phyloP scores from a whole-genome alignment of 2,329 filamentous ascomycete genomes.

The Stachybotrys chlorohalonatus region DNA sequence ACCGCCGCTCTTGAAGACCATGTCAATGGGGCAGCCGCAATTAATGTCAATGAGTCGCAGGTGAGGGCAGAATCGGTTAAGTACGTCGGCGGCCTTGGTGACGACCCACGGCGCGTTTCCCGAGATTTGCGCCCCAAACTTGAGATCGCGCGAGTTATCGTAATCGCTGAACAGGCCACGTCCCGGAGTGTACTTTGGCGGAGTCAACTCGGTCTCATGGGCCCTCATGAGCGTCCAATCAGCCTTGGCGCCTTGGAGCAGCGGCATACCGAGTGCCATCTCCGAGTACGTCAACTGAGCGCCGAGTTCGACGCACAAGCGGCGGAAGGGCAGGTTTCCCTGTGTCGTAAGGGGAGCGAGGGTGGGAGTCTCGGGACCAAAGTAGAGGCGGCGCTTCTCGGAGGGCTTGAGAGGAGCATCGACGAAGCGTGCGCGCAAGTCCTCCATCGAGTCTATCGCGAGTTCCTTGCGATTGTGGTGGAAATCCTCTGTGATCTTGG shows the following conservation, averaged over 20 bases:
- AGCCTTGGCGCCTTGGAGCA: slow-evolving; percentile 80
- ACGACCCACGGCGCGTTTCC: slow-evolving; percentile 88
- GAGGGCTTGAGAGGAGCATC: slow-evolving; percentile 84
- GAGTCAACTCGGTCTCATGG: slow-evolving; percentile 69
- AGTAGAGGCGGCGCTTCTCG: slow-evolving; percentile 90
- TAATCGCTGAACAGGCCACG: slow-evolving; percentile 60
- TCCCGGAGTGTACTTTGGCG: slow-evolving; percentile 57
- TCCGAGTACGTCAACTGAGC: slow-evolving; percentile 94
- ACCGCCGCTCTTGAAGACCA: slow-evolving; percentile 79
- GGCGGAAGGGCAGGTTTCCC: slow-evolving; percentile 88
- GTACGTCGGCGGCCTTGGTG: slow-evolving; percentile 75
- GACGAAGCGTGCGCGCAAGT: slow-evolving; percentile 70
- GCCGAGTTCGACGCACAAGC: slow-evolving; percentile 80
- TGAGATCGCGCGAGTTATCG: slow-evolving; percentile 72
- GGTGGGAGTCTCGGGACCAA: slow-evolving; percentile 84
- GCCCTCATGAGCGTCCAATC: slow-evolving; percentile 96
- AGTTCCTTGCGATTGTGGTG: slow-evolving; percentile 34
- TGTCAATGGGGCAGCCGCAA: slow-evolving; percentile 93
- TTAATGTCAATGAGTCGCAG: slow-evolving; percentile 91
- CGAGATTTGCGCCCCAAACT: slow-evolving; percentile 87
- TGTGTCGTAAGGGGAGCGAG: slow-evolving; percentile 95
- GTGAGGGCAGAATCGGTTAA: slow-evolving; percentile 69
- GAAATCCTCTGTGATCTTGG: slow-evolving; percentile 26
- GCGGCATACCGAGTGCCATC: slow-evolving; percentile 88
- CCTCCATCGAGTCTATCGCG: slow-evolving; percentile 40